Evolutionary conservation across 2,329 filamentous ascomycete species (phyloP), one percentile per base, ranked within the genome.

Genomic region (Sordariomycetes sp.): DNA sequence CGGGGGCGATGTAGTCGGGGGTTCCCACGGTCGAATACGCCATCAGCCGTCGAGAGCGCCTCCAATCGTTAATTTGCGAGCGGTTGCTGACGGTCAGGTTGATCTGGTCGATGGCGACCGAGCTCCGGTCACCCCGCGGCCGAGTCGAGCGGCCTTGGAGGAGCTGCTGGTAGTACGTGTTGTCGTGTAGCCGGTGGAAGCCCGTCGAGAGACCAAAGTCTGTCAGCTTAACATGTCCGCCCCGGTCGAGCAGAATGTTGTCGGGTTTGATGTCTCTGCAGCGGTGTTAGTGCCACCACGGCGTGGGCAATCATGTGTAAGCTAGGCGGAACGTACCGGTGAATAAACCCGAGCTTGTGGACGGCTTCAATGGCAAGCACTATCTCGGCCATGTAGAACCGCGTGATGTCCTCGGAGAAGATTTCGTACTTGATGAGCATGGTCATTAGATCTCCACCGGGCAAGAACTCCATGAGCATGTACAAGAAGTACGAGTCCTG

Each of bases 371-470:
- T 97, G n/a, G 94, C 94, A 69, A 97, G 81, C 25, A 96, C 90
- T 66, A 97, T 93, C 72, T 99, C 93, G 25, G 94, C 94, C 83
- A 99, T 99, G 74, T 99, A 99, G 74, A 99, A 99, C 20, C 94
- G 86, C 34, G 94, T 99, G 64, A 99, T 97, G 65, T 99, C 94
- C 72, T 97, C 93, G 0, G 91, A 96, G 72, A 99, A 99, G 71
- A 99, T 97, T 72, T 99, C 94, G 69, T 99, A 99, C 80, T 97
- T 99, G 78, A 99, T 99, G 65, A 99, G 80, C 94, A 99, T 99
- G 3, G 94, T 99, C 94, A 99, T 99, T 71, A 99, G 74, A 76
- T 99, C 94, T 72, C 94, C 94, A 72, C 94, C 94, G 8, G 94
- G 94, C 72, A 99, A 81, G 74, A 97, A 99, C 74, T 99, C 94